These are phyloP conservation scores for Mycotypha africana DNA, from an alignment of 371 early-diverging fungal genomes.

Conservation along the genomic window DNA sequence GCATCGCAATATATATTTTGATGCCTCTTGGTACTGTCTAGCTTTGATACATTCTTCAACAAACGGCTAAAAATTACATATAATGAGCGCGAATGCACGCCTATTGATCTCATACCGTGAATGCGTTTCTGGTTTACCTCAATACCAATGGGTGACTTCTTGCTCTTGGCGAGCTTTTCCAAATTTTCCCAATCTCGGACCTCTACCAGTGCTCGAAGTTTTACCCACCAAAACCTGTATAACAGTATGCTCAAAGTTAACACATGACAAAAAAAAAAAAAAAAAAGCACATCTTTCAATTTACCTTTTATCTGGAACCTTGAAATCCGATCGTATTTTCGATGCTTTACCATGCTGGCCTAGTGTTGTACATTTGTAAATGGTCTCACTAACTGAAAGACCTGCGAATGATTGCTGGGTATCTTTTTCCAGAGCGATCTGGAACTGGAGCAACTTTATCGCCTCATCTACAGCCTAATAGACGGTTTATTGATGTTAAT, in stretches of 20 bases:
- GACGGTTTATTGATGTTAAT: background rate
- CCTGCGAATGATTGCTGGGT: constrained; percentile 64
- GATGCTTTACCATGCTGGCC: constrained; percentile 70
- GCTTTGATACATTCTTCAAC: constrained; percentile 79
- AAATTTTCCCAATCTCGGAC: constrained; percentile 84
- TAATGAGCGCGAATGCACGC: too few species aligned
- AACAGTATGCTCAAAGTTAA: background rate
- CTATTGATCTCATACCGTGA: too few species aligned
- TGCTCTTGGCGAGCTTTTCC: constrained; percentile 73
- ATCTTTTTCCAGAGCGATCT: constrained; percentile 70
- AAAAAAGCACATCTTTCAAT: background rate
- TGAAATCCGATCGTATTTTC: constrained; percentile 79
- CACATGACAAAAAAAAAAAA: too few species aligned
- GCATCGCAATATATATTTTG: constrained; percentile 74
- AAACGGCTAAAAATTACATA: constrained; percentile 55
- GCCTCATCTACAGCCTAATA: constrained; percentile 70
- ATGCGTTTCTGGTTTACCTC: too few species aligned
- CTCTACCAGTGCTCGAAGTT: constrained; percentile 78
- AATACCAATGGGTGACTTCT: constrained; percentile 82
- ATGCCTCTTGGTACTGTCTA: constrained; percentile 72
- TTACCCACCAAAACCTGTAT: constrained; percentile 78
- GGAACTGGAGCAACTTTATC: constrained; percentile 67
- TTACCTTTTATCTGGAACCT: constrained; percentile 82
- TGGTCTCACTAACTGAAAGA: constrained; percentile 78
- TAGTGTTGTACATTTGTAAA: constrained; percentile 70